Base-by-base conservation (phyloP, 208 protist genomes). In the Trypanosoma vivax region DNA sequence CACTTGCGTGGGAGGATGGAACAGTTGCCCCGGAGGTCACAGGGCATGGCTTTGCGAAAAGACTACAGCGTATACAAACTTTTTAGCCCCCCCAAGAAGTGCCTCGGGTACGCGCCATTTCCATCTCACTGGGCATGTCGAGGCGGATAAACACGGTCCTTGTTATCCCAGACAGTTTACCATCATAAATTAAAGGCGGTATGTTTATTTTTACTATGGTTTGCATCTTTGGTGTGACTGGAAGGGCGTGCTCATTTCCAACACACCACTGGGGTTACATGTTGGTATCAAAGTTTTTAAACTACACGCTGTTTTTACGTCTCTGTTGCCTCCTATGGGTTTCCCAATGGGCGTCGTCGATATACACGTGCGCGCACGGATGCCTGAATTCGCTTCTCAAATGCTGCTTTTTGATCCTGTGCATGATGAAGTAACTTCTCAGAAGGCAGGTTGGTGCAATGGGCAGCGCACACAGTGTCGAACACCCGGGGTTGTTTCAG, bases 101-200 rank as follows among this genome's bases (percentile, higher is more conserved):
- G 27, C 13, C 41, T 37, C 14, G 70, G 1, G 43, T 34, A 7
- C 25, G 18, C 2, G 49, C 57, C 24, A 35, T 63, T 10, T 39
- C 43, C 0, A n/a, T 76, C 11, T 35, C 41, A 30, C 46, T 59
- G 42, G 13, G 67, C 27, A 55, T 78, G 38, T 70, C 52, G 24
- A 38, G 23, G 13, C 55, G 42, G 4, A 37, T 65, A 1, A 31
- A 24, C 16, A 48, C 73, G 30, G 59, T 60, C 2, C 70, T 85
- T 37, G 52, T 65, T 14, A 54, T 90, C 4, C 82, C 77, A 0
- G 77, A 81, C 9, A 55, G 52, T 25, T 61, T 65, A 2, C 71
- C 82, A 16, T 65, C 82, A 13, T 79, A 74, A 1, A 76, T 77
- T 47, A 64, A 38, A 5, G 71, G 5, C 59, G 60, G 10, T 72